A percentile compares a stretch with the other conserved stretches of the same genome.
Evolutionary conservation across 2,329 filamentous ascomycete species (phyloP).

Genomic region (Ceratocystiopsis brevicomis): DNA sequence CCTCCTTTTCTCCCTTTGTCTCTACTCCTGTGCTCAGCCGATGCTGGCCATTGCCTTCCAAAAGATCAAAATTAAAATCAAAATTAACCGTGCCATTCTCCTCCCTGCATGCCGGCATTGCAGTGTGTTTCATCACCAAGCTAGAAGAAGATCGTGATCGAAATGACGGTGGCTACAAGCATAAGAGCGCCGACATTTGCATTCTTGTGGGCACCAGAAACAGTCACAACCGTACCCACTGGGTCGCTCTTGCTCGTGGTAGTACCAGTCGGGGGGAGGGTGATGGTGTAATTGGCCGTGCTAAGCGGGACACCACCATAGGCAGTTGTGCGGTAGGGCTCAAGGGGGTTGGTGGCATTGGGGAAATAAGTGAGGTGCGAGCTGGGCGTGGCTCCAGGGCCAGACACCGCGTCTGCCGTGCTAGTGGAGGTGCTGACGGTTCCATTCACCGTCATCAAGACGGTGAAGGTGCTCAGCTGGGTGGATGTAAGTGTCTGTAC

Average conservation of each 20-base stretch:
- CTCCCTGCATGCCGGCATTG: too few relatives aligned
- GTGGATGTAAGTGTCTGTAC: slow-evolving; percentile 2
- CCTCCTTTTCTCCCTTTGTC: too few relatives aligned
- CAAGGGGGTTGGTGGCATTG: slow-evolving; percentile 4
- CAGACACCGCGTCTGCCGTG: slow-evolving; percentile 2
- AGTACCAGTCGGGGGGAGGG: slow-evolving; percentile 7
- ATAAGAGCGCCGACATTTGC: slow-evolving; percentile 15
- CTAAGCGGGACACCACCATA: background rate
- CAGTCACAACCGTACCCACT: slow-evolving; percentile 12
- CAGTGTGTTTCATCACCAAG: too few relatives aligned
- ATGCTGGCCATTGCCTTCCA: too few relatives aligned
- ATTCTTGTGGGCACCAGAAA: slow-evolving; percentile 9
- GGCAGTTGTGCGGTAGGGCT: background rate
- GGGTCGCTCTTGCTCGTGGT: slow-evolving; percentile 13
- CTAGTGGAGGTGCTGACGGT: slow-evolving; percentile 1
- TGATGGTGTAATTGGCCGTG: slow-evolving; percentile 6
- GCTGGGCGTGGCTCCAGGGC: background rate
- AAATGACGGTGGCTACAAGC: slow-evolving; percentile 17
- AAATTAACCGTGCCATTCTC: too few relatives aligned
- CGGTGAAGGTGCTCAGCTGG: background rate
- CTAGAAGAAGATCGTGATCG: slow-evolving; percentile 1
- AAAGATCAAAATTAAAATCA: too few relatives aligned
- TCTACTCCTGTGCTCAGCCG: too few relatives aligned
- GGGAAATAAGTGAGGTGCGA: slow-evolving; percentile 1
- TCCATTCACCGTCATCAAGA: too few relatives aligned